Conservation (phyloP, 257 asterid genomes). For the Asclepias syriaca region DNA sequence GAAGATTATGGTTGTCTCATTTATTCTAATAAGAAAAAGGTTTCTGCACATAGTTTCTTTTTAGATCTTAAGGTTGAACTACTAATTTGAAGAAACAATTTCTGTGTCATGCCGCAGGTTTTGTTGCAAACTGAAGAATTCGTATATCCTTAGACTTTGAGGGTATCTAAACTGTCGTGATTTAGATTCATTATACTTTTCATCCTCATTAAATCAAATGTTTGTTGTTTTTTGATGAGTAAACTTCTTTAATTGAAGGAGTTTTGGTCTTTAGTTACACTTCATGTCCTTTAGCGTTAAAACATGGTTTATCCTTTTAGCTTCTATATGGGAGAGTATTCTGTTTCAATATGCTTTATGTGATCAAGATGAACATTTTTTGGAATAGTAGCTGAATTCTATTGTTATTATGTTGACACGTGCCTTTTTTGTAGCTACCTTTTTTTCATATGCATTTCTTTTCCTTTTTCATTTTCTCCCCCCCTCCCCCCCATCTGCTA, state of each 20-base stretch:
- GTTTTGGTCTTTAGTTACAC: neutral
- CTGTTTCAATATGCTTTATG: neutral
- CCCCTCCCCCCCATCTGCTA: constrained; percentile 11
- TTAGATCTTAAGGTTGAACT: neutral
- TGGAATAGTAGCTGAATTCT: neutral
- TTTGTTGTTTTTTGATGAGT: neutral
- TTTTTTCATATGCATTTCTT: neutral
- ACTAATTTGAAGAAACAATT: neutral
- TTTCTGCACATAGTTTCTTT: neutral
- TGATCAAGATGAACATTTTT: neutral
- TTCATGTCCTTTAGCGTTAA: neutral
- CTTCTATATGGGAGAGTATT: neutral
- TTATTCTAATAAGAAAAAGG: no score
- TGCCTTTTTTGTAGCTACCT: neutral
- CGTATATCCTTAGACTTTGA: neutral
- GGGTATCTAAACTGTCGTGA: neutral
- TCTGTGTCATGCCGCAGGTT: neutral
- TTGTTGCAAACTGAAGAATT: neutral
- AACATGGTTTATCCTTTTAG: neutral
- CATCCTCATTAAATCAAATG: neutral
- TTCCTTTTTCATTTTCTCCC: neutral
- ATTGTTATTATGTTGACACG: neutral
- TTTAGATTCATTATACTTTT: neutral
- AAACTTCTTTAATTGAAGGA: neutral
- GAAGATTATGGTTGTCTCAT: neutral